Base-by-base conservation (phyloP, 192 early-diverging fungal genomes). In the Kickxella alabastrina region DNA sequence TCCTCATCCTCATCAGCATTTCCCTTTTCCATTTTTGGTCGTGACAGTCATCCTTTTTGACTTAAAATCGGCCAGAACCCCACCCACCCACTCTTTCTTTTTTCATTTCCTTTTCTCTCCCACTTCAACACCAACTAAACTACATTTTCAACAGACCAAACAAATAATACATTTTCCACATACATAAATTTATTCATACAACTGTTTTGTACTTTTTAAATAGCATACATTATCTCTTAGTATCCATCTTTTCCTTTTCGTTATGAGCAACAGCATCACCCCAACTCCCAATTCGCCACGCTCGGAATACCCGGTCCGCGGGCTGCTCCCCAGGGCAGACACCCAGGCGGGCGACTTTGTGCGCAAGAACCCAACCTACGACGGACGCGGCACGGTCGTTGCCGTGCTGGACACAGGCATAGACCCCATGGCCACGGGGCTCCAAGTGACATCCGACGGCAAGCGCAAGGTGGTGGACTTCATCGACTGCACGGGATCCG, bases 331-430 rank as follows among this genome's bases (percentile, higher is more conserved):
- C 4, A 82, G 82, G 38, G 59, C 81, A 26, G 92, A 93, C 65
- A 93, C 93, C 6, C 86, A 94, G 68, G 90, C 87, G 1, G 82
- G 82, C 22, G 66, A 84, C 10, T 96, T 90, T 68, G 58, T 93
- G 41, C 82, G 82, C 62, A 89, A 91, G 75, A 77, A 87, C 52
- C 84, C 91, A 18, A 42, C 24, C 19, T 94, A 85, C 67, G 95
- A 98, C 52, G 95, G 95, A 5, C 82, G 95, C 42, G 86, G 86
- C 28, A 86, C 87, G 10, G 84, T 93, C 9, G 84, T 95, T 52
- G 95, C 93, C 24, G 85, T 94, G 47, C 79, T 98, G 15, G 95
- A 98, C 62, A 93, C 93, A 2, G 92, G 92, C 38, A 85, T 98
- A n/a, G 92, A 95, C 78, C 92, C 94, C 25, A 87, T 85, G 17